Evolutionary conservation across 2,329 filamentous ascomycete species (phyloP), one percentile per base, ranked within the genome.

Genomic region (Exophiala sp.): DNA sequence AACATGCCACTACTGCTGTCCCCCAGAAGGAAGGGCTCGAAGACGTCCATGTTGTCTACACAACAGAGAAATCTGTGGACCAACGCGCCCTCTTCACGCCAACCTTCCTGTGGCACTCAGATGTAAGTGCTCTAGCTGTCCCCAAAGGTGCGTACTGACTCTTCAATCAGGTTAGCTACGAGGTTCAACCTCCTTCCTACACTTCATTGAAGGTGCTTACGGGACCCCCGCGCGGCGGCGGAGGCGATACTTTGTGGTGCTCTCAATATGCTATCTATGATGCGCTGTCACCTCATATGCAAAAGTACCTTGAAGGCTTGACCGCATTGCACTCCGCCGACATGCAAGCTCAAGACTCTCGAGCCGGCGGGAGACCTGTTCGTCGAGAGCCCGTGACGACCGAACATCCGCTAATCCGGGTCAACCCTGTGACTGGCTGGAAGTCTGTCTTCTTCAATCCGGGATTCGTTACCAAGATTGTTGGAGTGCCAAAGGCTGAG

Each of bases 181-280:
- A 86, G 65, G 75, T 75, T 0, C 68, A 78, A 2, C 82, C 83
- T 0, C 74, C 74, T 8, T 82, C 85, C 61, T 86, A 85, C 59
- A 74, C 80, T 0, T 71, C 77, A 1, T 67, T 85, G n/a, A 74
- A 79, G 32, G 65, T 83, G 1, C 74, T 73, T 2, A 68, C 76
- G 38, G 65, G 82, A 0, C 80, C 79, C 0, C 68, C 70, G 37
- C 79, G 74, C 0, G 79, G 79, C 8, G 77, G 73, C 79, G 64
- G 64, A 2, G 57, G 55, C n/a, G 77, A 82, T 63, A 83, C 82
- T 0, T 72, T 85, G 7, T 85, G 81, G 80, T 81, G 81, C 0
- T 82, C 79, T 1, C 80, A 79, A 1, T 84, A 84, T 60, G 80
- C 85, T 56, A 65, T 83, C 10, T 85, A 82, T 59, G 81, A 85